Percentiles rank a stretch among this genome's conserved stretches.
These are phyloP conservation scores for Pugionium cornutum DNA, from an alignment of 345 rosid genomes.

Conservation along the genomic window DNA sequence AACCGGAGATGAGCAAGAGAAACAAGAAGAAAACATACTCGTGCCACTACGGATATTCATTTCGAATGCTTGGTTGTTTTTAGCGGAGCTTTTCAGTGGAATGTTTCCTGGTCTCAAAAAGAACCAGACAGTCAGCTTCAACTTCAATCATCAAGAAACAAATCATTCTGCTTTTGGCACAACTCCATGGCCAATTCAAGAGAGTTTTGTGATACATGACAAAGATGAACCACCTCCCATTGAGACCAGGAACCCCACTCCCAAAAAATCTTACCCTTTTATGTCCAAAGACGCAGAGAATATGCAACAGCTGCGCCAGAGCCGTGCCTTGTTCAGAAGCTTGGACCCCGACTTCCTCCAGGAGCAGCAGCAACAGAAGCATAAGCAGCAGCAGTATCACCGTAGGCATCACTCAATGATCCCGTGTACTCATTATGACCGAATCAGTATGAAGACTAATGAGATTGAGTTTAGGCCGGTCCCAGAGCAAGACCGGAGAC, in stretches of 20 bases:
- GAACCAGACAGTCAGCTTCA: conserved; percentile 59
- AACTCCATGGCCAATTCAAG: conserved; percentile 81
- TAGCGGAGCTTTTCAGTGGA: conserved; percentile 67
- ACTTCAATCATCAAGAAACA: conserved; percentile 47
- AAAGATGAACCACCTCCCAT: conserved; percentile 86
- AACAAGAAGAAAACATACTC: conserved; percentile 75
- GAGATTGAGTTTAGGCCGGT: conserved; percentile 77
- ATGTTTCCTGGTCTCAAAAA: conserved; percentile 60
- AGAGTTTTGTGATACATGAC: conserved; percentile 63
- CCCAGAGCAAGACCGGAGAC: conserved; percentile 58
- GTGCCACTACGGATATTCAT: conserved; percentile 64
- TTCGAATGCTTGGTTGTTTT: conserved; percentile 51
- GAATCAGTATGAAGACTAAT: conserved; percentile 59
- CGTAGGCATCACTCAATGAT: conserved; percentile 60
- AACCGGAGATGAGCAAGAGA: conserved; percentile 63
- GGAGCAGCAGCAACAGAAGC: conserved; percentile 53
- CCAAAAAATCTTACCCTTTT: conserved; percentile 77
- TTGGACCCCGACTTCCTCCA: conserved; percentile 58
- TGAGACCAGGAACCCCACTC: conserved; percentile 74
- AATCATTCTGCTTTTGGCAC: conserved; percentile 37
- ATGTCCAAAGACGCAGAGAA: conserved; percentile 94
- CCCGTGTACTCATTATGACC: conserved; percentile 70
- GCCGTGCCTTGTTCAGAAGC: conserved; percentile 66
- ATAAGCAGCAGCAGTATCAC: conserved; percentile 52
- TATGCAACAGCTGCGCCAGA: conserved; percentile 73